Evolutionary conservation across 2,329 filamentous ascomycete genomes (phyloP), one percentile per base, ranked within the genome.

Genomic region (Westerdykella aurantiaca): DNA sequence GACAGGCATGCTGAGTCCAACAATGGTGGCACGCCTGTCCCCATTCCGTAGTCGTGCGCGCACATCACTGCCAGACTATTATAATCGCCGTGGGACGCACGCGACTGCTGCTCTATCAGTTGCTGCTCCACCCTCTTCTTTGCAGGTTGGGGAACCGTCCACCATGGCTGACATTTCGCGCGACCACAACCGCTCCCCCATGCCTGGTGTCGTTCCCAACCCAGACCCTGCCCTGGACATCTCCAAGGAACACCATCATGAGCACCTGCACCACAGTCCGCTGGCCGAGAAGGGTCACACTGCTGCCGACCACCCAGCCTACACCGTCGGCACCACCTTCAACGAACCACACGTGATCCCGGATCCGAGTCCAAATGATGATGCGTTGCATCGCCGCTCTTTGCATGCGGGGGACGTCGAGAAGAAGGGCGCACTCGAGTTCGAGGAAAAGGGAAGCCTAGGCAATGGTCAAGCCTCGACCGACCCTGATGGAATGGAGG

Each of bases 391-490:
- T 41, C 56, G 64, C 37, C 61, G 63, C 14, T 43, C 51, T 21
- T 48, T 48, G 34, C 50, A 48, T 38, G 45, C 18, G 18, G 18
- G 18, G 18, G 58, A 58, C 38, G 50, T 65, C 22, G 67, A 66
- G 46, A 68, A 69, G 49, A 53, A 54, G 2, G 63, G 56, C 39
- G 59, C 53, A 3, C 50, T 61, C 38, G 58, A 64, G 37, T 63
- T 64, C 34, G 64, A 72, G 52, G 70, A 72, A 43, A 72, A 74
- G 53, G 65, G 64, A 44, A 67, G 64, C 48, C 60, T 69, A 29
- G 66, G 58, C 44, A 66, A 60, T 38, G 64, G 51, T 38, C 50
- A 64, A 47, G 42, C 53, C 34, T 47, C 53, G 10, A 41, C 49
- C 35, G 37, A 41, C 48, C 34, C 55, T 42, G 39, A 45, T 11